These are phyloP conservation scores for Nakataea oryzae DNA, from an alignment of 2,329 filamentous ascomycete genomes.

Conservation along the genomic window DNA sequence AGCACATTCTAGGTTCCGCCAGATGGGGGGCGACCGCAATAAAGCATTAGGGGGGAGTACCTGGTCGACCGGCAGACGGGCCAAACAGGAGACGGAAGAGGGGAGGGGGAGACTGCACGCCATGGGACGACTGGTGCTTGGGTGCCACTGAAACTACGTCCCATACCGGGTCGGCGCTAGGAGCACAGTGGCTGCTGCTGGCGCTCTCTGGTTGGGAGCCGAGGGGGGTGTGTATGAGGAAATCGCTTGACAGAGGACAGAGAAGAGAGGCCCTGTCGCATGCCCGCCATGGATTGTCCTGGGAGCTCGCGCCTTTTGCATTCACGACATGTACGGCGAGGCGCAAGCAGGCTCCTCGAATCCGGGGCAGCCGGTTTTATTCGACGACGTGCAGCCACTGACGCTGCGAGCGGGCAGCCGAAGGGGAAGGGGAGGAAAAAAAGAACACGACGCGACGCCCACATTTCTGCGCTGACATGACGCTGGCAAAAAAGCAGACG, in stretches of 20 bases:
- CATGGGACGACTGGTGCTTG: background rate
- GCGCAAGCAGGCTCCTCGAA: background rate
- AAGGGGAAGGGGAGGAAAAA: no score
- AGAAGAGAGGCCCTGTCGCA: background rate
- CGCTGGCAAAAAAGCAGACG: no score
- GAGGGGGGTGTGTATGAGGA: background rate
- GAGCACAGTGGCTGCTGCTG: background rate
- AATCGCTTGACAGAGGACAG: no score
- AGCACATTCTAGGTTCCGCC: background rate
- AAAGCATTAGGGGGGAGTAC: background rate
- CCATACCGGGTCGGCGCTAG: background rate
- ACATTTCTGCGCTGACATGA: background rate
- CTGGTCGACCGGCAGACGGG: background rate
- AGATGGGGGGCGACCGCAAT: no score
- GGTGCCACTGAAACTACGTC: background rate
- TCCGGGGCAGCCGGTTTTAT: background rate
- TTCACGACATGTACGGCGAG: background rate
- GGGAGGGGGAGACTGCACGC: background rate
- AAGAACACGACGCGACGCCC: no score
- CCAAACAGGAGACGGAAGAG: background rate
- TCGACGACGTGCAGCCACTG: background rate
- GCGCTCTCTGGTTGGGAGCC: no score
- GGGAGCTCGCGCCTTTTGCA: background rate
- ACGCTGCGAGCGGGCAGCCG: background rate
- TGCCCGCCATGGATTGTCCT: background rate